Conservation (phyloP, 805 yeast species). For the Suhomyces tanzawaensis region DNA sequence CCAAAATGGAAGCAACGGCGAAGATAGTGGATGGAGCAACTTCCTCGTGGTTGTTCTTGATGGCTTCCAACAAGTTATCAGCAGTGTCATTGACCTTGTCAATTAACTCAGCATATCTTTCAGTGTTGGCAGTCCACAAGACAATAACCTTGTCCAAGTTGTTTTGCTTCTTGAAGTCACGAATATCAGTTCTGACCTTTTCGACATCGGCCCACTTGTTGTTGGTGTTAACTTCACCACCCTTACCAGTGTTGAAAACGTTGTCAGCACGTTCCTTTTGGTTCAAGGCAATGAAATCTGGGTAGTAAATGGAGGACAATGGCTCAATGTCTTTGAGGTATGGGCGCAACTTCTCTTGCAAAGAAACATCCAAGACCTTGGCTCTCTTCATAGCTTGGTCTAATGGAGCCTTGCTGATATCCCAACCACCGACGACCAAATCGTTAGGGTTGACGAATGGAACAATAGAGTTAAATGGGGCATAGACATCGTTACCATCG, state of each 20-base stretch:
- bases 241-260: conserved; percentile 56
- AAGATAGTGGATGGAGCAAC: conserved; percentile 91
- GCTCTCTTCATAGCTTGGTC: conserved; percentile 82
- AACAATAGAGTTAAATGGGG: conserved; percentile 84
- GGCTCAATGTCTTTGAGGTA: conserved; percentile 64
- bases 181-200: conserved; percentile 78
- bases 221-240: conserved; percentile 49
- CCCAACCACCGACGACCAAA: conserved; percentile 92
- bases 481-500: conserved; percentile 81
- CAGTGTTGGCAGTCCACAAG: conserved; percentile 97
- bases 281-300: conserved; percentile 94
- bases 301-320: conserved; percentile 84
- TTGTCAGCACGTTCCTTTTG: conserved; percentile 92
- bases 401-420: conserved; percentile 70
- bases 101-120: conserved; percentile 77
- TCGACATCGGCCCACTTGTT: conserved; percentile 90
- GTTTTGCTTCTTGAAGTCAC: conserved; percentile 69
- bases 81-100: conserved; percentile 86
- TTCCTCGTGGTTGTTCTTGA: conserved; percentile 78
- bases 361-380: conserved; percentile 78
- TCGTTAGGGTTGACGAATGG: conserved; percentile 92
- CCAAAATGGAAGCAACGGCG: conserved; percentile 90
- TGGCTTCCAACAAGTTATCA: conserved; percentile 69
- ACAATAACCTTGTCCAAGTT: conserved; percentile 82
- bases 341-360: conserved; percentile 72